phyloP scores from a whole-genome alignment of 257 asterid species.

The Voacanga thouarsii region DNA sequence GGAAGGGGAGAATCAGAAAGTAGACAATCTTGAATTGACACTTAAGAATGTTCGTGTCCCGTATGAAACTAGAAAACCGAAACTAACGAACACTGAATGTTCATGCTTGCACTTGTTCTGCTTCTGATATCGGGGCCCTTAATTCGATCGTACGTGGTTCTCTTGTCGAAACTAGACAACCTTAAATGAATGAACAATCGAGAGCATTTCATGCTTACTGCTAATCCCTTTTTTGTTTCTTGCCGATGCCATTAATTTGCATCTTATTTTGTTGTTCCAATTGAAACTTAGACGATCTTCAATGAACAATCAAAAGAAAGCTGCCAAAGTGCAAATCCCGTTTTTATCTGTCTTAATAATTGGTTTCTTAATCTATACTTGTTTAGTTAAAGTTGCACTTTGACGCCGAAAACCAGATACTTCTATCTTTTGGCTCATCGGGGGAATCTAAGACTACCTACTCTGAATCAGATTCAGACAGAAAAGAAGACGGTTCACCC shows the following conservation, averaged over 20 bases:
- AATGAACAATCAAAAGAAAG: not conserved
- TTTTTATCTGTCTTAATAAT: not conserved
- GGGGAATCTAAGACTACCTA: slow-evolving; percentile 12
- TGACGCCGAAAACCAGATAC: not conserved
- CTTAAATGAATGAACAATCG: not conserved
- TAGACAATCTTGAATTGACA: not conserved
- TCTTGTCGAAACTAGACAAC: not conserved
- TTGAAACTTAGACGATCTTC: not conserved
- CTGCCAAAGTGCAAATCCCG: not conserved
- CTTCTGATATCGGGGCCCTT: not conserved
- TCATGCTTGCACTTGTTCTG: not conserved
- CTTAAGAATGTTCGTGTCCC: not conserved
- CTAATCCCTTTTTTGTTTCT: not conserved
- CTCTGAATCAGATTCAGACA: slow-evolving; percentile 15
- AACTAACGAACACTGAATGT: not conserved
- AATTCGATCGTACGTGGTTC: not conserved
- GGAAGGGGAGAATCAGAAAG: too few species aligned
- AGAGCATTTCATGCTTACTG: not conserved
- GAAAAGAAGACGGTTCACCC: slow-evolving; percentile 1
- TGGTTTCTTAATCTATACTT: not conserved
- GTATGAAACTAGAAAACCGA: not conserved
- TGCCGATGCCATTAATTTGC: not conserved
- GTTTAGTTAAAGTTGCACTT: not conserved
- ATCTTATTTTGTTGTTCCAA: not conserved
- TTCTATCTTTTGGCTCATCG: slow-evolving; percentile 2